Evolutionary conservation across 306 rosid species (phyloP).

Genomic region (Dryas octopetala): DNA sequence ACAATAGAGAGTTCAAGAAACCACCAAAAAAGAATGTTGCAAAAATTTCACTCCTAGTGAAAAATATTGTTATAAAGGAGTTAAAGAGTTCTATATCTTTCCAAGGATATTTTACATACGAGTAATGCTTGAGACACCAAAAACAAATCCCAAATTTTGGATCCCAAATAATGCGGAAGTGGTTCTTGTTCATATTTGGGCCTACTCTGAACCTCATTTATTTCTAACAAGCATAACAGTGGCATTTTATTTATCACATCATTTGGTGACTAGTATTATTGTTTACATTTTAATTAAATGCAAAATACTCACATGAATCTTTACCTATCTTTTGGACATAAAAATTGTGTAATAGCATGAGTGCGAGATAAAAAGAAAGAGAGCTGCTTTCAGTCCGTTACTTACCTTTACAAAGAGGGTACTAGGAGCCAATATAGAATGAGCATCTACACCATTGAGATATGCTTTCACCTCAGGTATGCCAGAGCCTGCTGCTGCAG

Average conservation of each 20-base stretch:
- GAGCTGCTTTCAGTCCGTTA: constrained; percentile 1
- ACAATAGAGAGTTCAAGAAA: too few relatives aligned
- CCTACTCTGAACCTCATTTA: too few relatives aligned
- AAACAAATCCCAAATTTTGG: neutral
- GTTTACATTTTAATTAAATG: neutral
- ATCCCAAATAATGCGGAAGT: neutral
- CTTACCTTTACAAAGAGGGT: constrained; percentile 83
- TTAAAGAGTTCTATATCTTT: too few relatives aligned
- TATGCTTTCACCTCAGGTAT: constrained; percentile 92
- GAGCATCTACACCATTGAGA: constrained; percentile 77
- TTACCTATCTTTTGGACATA: neutral
- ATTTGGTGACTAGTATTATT: neutral
- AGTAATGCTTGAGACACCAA: neutral
- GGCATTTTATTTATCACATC: neutral
- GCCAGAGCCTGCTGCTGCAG: constrained; percentile 90
- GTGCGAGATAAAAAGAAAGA: neutral
- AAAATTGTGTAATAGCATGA: neutral
- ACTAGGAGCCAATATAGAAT: constrained; percentile 70
- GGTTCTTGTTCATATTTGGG: too few relatives aligned
- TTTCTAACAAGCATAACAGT: too few relatives aligned
- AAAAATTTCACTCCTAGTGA: too few relatives aligned
- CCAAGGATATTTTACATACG: neutral
- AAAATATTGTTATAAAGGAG: too few relatives aligned
- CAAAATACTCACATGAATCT: neutral
- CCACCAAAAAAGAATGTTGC: too few relatives aligned